These are phyloP conservation scores for Annona squamosa DNA, from an alignment of 164 flowering plant species.

Conservation along the genomic window DNA sequence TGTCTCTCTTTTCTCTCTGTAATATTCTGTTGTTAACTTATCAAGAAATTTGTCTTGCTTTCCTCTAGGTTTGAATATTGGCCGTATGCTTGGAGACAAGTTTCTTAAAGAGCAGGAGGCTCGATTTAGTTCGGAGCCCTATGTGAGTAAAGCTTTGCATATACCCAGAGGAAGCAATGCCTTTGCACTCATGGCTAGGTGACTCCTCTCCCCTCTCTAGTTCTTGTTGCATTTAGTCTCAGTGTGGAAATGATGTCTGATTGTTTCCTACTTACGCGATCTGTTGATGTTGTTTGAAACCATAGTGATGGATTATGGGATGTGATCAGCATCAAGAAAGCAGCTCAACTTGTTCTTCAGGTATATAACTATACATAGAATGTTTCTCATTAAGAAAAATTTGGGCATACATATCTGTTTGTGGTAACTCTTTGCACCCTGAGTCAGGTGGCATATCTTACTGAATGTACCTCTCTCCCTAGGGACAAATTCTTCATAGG, in stretches of 20 bases:
- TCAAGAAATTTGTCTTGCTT: not conserved
- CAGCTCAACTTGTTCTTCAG: constrained; percentile 71
- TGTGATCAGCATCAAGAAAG: constrained; percentile 69
- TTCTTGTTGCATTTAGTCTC: too few species aligned
- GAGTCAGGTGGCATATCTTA: too few species aligned
- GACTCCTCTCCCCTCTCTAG: not conserved
- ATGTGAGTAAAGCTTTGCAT: constrained; percentile 62
- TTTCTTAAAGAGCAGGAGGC: constrained; percentile 83
- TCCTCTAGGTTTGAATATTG: constrained; percentile 75
- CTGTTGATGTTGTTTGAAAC: not conserved
- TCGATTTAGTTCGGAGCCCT: constrained; percentile 89
- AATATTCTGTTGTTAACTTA: not conserved
- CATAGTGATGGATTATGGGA: constrained; percentile 99
- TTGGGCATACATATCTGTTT: not conserved
- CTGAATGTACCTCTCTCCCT: too few species aligned
- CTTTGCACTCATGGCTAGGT: constrained; percentile 93
- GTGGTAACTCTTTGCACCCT: not conserved
- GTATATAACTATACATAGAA: constrained; percentile 21
- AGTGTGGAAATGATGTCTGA: not conserved
- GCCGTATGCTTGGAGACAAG: constrained; percentile 96
- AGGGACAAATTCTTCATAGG: too few species aligned
- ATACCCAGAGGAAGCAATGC: constrained; percentile 48
- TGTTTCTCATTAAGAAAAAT: not conserved
- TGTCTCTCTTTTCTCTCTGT: not conserved
- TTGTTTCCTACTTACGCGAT: not conserved